Evolutionary conservation across 306 rosid species (phyloP).

Genomic region (Medicago arabica): DNA sequence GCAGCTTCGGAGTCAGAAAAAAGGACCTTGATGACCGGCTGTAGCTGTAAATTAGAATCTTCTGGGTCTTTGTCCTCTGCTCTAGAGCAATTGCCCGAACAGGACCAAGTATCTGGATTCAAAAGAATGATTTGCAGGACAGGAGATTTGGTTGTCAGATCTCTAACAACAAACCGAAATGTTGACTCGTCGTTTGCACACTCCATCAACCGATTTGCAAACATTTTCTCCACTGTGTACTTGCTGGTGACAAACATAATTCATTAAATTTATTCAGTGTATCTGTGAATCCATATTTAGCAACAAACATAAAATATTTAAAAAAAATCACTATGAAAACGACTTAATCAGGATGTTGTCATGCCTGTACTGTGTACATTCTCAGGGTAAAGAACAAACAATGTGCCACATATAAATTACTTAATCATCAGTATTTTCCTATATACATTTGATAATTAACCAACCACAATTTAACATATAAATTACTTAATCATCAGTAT

Average conservation of each 20-base stretch:
- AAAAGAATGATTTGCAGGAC: slow-evolving; percentile 72
- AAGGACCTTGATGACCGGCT: slow-evolving; percentile 74
- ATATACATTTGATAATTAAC: slow-evolving; percentile 19
- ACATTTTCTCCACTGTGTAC: slow-evolving; percentile 80
- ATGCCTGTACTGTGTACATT: not conserved
- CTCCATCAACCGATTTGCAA: slow-evolving; percentile 72
- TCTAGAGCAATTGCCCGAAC: slow-evolving; percentile 60
- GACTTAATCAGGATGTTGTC: no score
- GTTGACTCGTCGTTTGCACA: slow-evolving; percentile 79
- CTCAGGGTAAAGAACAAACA: slow-evolving; percentile 27
- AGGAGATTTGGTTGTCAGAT: slow-evolving; percentile 66
- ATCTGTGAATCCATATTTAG: slow-evolving; percentile 8
- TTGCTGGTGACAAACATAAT: slow-evolving; percentile 55
- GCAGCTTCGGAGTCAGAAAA: slow-evolving; percentile 60
- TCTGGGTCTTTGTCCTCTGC: slow-evolving; percentile 43
- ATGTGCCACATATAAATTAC: not conserved
- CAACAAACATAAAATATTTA: slow-evolving; percentile 28
- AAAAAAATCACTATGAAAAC: not conserved
- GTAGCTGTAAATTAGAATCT: slow-evolving; percentile 58
- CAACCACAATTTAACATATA: no score
- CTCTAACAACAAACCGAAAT: slow-evolving; percentile 82
- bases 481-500: not conserved
- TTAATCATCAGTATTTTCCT: not conserved
- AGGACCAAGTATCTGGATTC: slow-evolving; percentile 78
- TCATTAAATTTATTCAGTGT: slow-evolving; percentile 13